A percentile compares a stretch with the other conserved stretches of the same genome.
These are phyloP conservation scores for Endotrypanum monterogeii DNA, from an alignment of 208 protist genomes.

Conservation along the genomic window DNA sequence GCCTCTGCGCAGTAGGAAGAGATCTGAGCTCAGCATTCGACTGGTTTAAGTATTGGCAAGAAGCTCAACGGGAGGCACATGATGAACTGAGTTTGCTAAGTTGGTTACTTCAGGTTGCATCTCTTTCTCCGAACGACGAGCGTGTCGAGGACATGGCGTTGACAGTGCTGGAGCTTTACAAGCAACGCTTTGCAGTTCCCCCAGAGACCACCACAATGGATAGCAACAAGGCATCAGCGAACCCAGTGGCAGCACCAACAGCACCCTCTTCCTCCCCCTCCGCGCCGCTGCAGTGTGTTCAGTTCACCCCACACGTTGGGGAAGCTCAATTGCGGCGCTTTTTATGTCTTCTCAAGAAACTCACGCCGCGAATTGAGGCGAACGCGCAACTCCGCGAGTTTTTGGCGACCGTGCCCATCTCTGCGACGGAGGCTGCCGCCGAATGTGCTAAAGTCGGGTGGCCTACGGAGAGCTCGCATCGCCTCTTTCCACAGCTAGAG, in stretches of 20 bases:
- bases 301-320: conserved; percentile 24
- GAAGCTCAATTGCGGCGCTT: conserved; percentile 36
- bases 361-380: conserved; percentile 37
- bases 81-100: conserved; percentile 31
- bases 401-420: conserved; percentile 41
- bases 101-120: conserved; percentile 76
- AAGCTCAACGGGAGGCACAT: conserved; percentile 38
- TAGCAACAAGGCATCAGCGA: background rate
- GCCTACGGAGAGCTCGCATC: conserved; percentile 55
- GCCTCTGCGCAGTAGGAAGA: conserved; percentile 73
- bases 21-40: conserved; percentile 85
- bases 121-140: conserved; percentile 69
- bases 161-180: conserved; percentile 72
- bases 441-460: conserved; percentile 25
- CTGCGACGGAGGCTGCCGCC: background rate
- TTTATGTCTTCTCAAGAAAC: conserved; percentile 38
- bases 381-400: conserved; percentile 45
- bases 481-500: conserved; percentile 76
- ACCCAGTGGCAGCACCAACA: background rate
- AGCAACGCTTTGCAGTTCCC: conserved; percentile 30
- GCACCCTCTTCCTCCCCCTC: background rate
- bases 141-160: conserved; percentile 77
- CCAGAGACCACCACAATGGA: conserved; percentile 9
- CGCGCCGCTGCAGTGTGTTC: background rate
- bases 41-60: conserved; percentile 86